A percentile compares a stretch with the other conserved stretches of the same genome.
Conservation (phyloP, 495 filamentous ascomycete species). For the Xylaria curta region DNA sequence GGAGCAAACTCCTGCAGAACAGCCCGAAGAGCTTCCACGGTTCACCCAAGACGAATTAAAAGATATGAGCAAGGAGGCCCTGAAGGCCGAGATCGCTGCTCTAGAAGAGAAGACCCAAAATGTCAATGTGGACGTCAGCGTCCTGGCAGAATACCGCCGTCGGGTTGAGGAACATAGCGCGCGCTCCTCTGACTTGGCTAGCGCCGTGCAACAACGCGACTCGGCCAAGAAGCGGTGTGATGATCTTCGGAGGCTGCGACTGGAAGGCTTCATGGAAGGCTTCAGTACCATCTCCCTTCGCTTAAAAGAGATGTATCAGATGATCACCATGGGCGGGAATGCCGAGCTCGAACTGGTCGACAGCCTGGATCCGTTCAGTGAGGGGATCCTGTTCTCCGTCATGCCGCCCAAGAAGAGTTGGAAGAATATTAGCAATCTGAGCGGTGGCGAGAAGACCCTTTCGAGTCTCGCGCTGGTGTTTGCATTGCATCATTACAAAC, state of each 20-base stretch:
- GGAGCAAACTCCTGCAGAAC: conserved; percentile 30
- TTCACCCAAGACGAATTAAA: conserved; percentile 90
- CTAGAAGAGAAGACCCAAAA: conserved; percentile 94
- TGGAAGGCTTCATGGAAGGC: conserved; percentile 98
- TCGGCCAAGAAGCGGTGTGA: conserved; percentile 87
- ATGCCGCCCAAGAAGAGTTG: conserved; percentile 99
- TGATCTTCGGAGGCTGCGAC: conserved; percentile 82
- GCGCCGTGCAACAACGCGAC: conserved; percentile 78
- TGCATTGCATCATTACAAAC: conserved; percentile 97
- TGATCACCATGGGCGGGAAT: conserved; percentile 99
- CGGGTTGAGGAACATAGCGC: conserved; percentile 85
- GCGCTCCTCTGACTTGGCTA: conserved; percentile 78
- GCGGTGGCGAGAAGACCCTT: conserved; percentile 95
- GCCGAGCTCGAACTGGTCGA: conserved; percentile 97
- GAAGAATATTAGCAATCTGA: conserved; percentile 97
- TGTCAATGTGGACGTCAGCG: conserved; percentile 84
- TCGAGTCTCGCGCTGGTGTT: conserved; percentile 94
- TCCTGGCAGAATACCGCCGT: conserved; percentile 91
- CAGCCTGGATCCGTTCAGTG: conserved; percentile 92
- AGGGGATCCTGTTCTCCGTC: conserved; percentile 94
- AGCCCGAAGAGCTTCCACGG: conserved; percentile 65
- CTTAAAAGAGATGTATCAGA: conserved; percentile 99
- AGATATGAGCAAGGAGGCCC: conserved; percentile 87
- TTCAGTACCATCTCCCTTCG: conserved; percentile 94
- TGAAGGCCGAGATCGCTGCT: conserved; percentile 86